Conservation (phyloP, 2,329 filamentous ascomycete species). For the Colletotrichum sansevieriae region DNA sequence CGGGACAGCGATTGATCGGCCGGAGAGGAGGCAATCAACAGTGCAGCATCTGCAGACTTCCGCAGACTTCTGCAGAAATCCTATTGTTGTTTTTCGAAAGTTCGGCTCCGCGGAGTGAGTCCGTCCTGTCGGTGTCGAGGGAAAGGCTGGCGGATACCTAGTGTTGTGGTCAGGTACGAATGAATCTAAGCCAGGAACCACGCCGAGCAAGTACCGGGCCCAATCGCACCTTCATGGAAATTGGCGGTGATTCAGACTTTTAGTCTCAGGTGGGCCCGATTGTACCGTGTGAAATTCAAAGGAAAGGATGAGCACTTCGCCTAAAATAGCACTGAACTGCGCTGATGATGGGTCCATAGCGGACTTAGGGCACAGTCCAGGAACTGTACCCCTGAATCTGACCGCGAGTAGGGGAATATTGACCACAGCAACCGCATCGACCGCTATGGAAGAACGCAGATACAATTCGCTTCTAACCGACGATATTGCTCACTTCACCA, state of each 20-base stretch:
- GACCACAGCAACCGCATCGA: constrained; percentile 5
- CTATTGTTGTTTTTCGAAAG: neutral
- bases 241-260: constrained; percentile 15
- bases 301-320: neutral
- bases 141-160: neutral
- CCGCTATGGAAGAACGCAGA: constrained; percentile 2
- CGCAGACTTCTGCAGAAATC: neutral
- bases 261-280: constrained; percentile 2
- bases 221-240: constrained; percentile 26
- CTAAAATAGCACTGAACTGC: neutral
- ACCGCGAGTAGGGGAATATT: neutral
- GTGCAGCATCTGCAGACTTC: neutral
- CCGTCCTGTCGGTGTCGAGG: neutral
- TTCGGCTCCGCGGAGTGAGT: neutral
- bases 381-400: constrained; percentile 22
- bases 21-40: neutral
- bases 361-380: neutral
- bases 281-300: neutral
- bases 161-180: constrained; percentile 28
- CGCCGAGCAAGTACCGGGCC: constrained; percentile 27
- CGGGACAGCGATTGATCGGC: neutral
- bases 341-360: neutral
- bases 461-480: neutral
- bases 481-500: neutral
- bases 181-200: constrained; percentile 15